These are phyloP conservation scores for Borovskyia barvae DNA, from an alignment of 208 protist species.

Conservation along the genomic window DNA sequence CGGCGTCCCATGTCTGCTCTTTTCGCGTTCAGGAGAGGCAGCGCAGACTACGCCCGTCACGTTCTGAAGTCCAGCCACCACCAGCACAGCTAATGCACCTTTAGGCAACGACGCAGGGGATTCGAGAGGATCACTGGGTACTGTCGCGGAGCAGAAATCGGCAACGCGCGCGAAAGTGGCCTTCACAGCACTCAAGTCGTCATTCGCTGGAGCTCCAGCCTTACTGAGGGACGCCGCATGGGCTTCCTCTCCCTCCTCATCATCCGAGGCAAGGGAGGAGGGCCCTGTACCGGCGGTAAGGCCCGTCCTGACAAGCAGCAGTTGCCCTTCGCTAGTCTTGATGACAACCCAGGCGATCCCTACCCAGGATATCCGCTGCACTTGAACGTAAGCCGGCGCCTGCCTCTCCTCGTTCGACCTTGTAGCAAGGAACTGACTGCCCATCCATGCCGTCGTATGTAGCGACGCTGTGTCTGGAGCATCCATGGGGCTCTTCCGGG, in stretches of 20 bases:
- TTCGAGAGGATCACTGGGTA: neutral
- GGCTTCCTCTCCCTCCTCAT: neutral
- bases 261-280: neutral
- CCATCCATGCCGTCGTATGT: neutral
- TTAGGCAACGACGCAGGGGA: neutral
- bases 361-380: conserved; percentile 15
- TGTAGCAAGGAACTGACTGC: neutral
- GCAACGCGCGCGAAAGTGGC: neutral
- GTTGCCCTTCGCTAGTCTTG: conserved; percentile 13
- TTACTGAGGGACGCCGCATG: too few species aligned
- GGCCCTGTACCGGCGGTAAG: neutral
- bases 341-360: conserved; percentile 7
- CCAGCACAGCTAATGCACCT: neutral
- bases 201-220: neutral
- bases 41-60: conserved; percentile 7
- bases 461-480: neutral
- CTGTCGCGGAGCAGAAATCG: conserved; percentile 10
- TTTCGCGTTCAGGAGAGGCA: neutral
- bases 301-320: conserved; percentile 17
- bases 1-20: neutral
- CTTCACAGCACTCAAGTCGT: neutral
- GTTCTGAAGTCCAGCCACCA: conserved; percentile 9
- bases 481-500: neutral
- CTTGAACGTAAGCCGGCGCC: neutral
- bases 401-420: too few species aligned